Conservation (phyloP, 345 rosid species). For the Euclidium syriacum region DNA sequence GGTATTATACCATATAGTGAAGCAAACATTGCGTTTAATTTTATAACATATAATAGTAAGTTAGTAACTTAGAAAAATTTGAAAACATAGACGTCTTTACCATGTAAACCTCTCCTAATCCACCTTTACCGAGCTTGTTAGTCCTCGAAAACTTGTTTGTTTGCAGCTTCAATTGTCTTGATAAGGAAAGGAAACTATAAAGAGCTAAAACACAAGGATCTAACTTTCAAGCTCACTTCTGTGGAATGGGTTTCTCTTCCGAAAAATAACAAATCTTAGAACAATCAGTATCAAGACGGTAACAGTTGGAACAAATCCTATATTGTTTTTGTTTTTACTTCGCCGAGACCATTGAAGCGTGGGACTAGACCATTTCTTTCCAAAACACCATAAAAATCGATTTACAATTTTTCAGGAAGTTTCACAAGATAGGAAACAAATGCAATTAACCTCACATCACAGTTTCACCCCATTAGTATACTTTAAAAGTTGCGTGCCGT, state of each 20-base stretch:
- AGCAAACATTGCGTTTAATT: background rate
- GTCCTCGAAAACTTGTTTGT: slow-evolving; percentile 41
- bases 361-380: no score
- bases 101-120: slow-evolving; percentile 64
- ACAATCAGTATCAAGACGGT: background rate
- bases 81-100: slow-evolving; percentile 20
- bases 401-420: no score
- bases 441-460: no score
- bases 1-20: no score
- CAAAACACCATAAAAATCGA: no score
- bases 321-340: no score
- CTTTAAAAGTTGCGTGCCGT: slow-evolving; percentile 23
- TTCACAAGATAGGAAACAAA: no score
- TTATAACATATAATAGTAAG: no score
- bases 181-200: background rate
- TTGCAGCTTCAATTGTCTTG: slow-evolving; percentile 36
- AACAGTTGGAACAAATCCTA: background rate
- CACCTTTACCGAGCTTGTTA: slow-evolving; percentile 63
- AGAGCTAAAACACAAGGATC: slow-evolving; percentile 2
- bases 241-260: slow-evolving; percentile 7
- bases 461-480: no score
- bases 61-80: no score
- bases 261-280: background rate
- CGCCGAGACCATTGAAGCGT: no score
- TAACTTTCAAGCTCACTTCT: slow-evolving; percentile 8